Evolutionary conservation across 768 basidiomycete species (phyloP), one percentile per base, ranked within the genome.

Genomic region (Hygrophoropsis aurantiaca): DNA sequence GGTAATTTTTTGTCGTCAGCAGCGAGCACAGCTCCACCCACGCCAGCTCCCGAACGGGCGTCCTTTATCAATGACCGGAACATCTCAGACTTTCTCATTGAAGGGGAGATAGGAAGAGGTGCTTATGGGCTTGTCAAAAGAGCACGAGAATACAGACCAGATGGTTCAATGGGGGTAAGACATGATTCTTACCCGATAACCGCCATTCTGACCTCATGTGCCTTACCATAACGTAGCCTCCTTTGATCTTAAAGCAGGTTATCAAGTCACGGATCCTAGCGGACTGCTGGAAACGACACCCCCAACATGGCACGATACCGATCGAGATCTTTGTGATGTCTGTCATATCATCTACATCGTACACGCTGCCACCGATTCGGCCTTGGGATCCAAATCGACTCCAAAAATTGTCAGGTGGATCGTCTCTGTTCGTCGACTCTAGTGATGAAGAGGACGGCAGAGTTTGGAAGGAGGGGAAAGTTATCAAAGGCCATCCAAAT

Each of bases 241-340:
- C 88, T 30, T 71, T 97, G 50, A 87, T 99, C 58, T 93, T 99
- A 69, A 99, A 99, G 62, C 94, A 97, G 68, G 86, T 98, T 60
- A 94, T 98, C 74, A 98, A 98, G 68, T 94, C 91, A 39, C 89
- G 97, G 42, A 99, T 99, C 50, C 79, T 99, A 43, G 95, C 95
- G 24, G 95, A 99, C 71, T 98, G 95, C 67, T 99, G 97, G 97
- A 98, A 98, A 74, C 90, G 90, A 60, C 95, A 99, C 64, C 88
- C 90, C 35, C 82, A 86, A 52, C 81, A 90, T 64, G 95, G 95
- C 47, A 97, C 97, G 7, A 97, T 98, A 58, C 95, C 97, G 13
- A 95, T 98, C 72, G 97, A 99, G 71, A 95, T 95, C 20, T 90
- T 88, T 62, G 90, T 93, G 61, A 89, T 93, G 90, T 90, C 89